Evolutionary conservation across 108 stramenopile species (phyloP).

Genomic region (Mayamaea pseudoterrestris): DNA sequence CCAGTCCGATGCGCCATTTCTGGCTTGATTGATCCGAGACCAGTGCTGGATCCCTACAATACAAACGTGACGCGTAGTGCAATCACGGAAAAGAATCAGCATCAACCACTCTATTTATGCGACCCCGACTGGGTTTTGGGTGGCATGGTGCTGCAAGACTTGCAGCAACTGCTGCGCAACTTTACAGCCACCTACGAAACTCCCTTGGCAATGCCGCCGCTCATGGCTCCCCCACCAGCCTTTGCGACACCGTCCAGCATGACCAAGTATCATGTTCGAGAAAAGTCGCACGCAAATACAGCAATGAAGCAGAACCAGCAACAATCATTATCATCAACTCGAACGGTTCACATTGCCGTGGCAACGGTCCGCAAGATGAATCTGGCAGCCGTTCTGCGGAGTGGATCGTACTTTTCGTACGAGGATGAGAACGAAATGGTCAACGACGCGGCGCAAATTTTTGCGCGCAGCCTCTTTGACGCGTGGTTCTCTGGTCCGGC

Average conservation of each 20-base stretch:
- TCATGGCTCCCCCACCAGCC: conserved; percentile 1
- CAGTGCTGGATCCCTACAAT: too few species aligned
- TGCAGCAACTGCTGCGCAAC: conserved; percentile 21
- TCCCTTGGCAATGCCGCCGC: not conserved
- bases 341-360: conserved; percentile 24
- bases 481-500: conserved; percentile 37
- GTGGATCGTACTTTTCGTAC: conserved; percentile 67
- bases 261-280: not conserved
- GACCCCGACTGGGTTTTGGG: conserved; percentile 59
- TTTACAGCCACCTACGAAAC: conserved; percentile 17
- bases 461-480: conserved; percentile 66
- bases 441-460: conserved; percentile 81
- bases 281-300: not conserved
- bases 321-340: too few species aligned
- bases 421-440: conserved; percentile 84
- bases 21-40: conserved; percentile 9
- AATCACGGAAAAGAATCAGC: not conserved
- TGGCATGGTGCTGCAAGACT: conserved; percentile 27
- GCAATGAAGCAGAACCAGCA: not conserved
- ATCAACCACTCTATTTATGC: conserved; percentile 22
- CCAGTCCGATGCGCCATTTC: conserved; percentile 33
- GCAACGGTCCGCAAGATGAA: conserved; percentile 62
- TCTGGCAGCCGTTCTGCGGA: conserved; percentile 47
- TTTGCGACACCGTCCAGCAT: too few species aligned
- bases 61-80: too few species aligned